Evolutionary conservation across 176 grass and related monocot genomes (phyloP), one percentile per base, ranked within the genome.

Genomic region (Oryza glaberrima): DNA sequence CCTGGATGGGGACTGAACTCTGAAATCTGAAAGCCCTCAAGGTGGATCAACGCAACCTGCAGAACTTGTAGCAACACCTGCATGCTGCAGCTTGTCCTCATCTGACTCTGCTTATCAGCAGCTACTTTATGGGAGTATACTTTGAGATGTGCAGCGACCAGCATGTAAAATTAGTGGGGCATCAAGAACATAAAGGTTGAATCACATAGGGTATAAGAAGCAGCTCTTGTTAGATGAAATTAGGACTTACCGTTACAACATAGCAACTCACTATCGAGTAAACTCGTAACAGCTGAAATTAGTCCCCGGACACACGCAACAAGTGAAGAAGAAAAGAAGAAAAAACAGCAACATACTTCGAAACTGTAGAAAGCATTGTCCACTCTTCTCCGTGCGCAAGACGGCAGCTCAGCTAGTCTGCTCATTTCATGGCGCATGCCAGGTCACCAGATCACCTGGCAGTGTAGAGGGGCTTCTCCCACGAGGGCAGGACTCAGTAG

Each of bases 401-500:
- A 75, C 16, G 69, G 84, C 75, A 87, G 75, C 75, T 52, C 84
- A 44, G 80, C 75, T 87, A 69, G 76, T 80, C 80, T 87, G 80
- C 84, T 83, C 69, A 22, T 76, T 87, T 83, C 84, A 75, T 28
- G 75, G 69, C 80, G 64, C 80, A 8, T 83, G 75, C 68, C 77
- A 64, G 73, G 77, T 40, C 28, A 48, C 7, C 19, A 49, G 58
- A 51, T 79, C 83, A 69, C 28, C 23, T 63, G 56, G 73, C 78
- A 77, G 44, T 46, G 25, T 77, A 78, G 84, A 83, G 60, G 79
- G 69, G 75, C 75, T 51, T 86, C 75, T 78, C 63, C 61, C 48
- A 22, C 30, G 45, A 61, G 69, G 20, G 74, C 80, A 83, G 51
- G 43, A 44, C 78, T 90, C 83, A 99, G 86, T 96, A 99, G 69